phyloP scores from a whole-genome alignment of 1,284 basidiomycete species.

The Puccinia hordei region DNA sequence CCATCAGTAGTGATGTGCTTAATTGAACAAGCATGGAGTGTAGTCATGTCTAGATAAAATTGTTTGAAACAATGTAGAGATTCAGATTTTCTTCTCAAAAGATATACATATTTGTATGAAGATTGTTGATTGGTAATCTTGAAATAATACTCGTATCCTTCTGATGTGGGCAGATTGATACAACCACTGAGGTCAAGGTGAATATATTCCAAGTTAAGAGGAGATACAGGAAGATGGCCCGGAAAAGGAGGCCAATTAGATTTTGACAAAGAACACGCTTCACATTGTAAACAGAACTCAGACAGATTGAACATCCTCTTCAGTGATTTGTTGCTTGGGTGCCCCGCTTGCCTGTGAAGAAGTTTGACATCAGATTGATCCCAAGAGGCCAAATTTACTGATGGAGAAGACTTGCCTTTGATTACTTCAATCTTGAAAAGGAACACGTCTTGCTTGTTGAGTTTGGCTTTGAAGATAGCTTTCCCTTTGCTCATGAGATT shows the following conservation, averaged over 20 bases:
- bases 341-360: neutral
- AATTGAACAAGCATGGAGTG: too few relatives aligned
- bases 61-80: too few relatives aligned
- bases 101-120: too few relatives aligned
- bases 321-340: neutral
- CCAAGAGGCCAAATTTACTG: neutral
- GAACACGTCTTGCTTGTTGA: neutral
- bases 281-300: neutral
- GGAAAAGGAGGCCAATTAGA: constrained; percentile 6
- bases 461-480: neutral
- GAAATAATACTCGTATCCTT: neutral
- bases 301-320: neutral
- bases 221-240: neutral
- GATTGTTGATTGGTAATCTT: neutral
- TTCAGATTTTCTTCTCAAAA: too few relatives aligned
- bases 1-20: neutral
- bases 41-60: too few relatives aligned
- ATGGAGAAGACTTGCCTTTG: neutral
- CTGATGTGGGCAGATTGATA: neutral
- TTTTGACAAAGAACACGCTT: constrained; percentile 13
- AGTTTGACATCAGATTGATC: too few relatives aligned
- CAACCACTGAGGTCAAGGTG: neutral
- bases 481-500: neutral
- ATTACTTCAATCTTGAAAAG: neutral
- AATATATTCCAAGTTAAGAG: too few relatives aligned